These are phyloP conservation scores for Houttuynia cordata DNA, from an alignment of 164 flowering plant genomes.

Conservation along the genomic window DNA sequence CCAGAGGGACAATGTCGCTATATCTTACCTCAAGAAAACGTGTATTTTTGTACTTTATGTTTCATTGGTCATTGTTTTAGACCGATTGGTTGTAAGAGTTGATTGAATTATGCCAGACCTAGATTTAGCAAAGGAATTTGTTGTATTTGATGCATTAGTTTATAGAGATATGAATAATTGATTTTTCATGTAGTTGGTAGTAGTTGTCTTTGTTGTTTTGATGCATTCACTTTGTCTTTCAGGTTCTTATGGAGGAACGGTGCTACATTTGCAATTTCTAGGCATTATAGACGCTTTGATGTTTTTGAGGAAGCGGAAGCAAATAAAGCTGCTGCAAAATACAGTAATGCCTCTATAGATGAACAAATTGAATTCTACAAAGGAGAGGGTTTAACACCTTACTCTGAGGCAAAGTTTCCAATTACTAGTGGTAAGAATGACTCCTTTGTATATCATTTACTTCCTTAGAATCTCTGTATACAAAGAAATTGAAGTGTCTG, in stretches of 20 bases:
- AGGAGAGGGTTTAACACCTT: slow-evolving; percentile 79
- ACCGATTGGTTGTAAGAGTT: too few species aligned
- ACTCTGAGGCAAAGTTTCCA: slow-evolving; percentile 77
- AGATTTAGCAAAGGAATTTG: too few species aligned
- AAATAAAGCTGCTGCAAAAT: slow-evolving; percentile 91
- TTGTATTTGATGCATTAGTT: too few species aligned
- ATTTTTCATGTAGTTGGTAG: not conserved
- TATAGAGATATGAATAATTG: too few species aligned
- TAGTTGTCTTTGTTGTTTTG: not conserved
- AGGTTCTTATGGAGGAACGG: slow-evolving; percentile 89
- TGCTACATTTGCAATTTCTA: slow-evolving; percentile 87
- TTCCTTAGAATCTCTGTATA: not conserved
- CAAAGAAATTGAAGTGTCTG: too few species aligned
- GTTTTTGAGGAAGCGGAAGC: slow-evolving; percentile 95
- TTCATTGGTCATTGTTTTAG: too few species aligned
- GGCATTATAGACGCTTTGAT: slow-evolving; percentile 88
- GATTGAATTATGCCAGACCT: too few species aligned
- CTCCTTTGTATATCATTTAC: not conserved
- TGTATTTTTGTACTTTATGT: too few species aligned
- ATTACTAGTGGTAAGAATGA: slow-evolving; percentile 71
- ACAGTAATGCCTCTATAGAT: slow-evolving; percentile 80
- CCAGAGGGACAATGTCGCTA: too few species aligned
- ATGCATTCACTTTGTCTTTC: slow-evolving; percentile 6
- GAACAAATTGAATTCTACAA: slow-evolving; percentile 70
- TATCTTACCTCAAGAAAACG: too few species aligned